Conservation (phyloP, 1,284 basidiomycete species). For the Malassezia globosa region DNA sequence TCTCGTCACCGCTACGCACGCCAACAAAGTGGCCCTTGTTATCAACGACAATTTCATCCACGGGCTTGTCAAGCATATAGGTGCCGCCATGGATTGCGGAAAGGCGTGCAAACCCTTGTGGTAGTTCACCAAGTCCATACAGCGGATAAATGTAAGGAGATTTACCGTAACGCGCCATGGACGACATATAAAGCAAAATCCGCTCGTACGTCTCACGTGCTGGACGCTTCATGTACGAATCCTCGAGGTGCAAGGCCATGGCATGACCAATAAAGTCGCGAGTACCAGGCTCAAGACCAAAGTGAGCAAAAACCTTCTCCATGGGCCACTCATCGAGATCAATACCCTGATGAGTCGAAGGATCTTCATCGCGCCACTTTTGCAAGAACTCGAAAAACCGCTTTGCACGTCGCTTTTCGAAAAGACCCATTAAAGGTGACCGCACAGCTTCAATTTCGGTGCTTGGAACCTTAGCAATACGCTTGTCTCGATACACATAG, state of each 20-base stretch:
- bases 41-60: slow-evolving; percentile 74
- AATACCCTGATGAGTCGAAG: slow-evolving; percentile 69
- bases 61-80: slow-evolving; percentile 97
- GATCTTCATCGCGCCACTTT: slow-evolving; percentile 85
- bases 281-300: slow-evolving; percentile 89
- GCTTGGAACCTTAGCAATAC: slow-evolving; percentile 92
- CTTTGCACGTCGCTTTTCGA: slow-evolving; percentile 95
- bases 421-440: slow-evolving; percentile 90
- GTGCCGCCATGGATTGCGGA: slow-evolving; percentile 98
- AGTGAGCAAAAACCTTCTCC: slow-evolving; percentile 71
- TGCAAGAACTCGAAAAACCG: slow-evolving; percentile 98
- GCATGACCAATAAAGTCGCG: slow-evolving; percentile 99
- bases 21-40: slow-evolving; percentile 80
- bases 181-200: slow-evolving; percentile 92
- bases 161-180: slow-evolving; percentile 98
- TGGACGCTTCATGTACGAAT: slow-evolving; percentile 84
- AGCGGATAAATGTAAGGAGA: slow-evolving; percentile 99
- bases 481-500: slow-evolving; percentile 92
- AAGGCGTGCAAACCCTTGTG: slow-evolving; percentile 87
- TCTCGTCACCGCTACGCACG: slow-evolving; percentile 79
- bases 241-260: slow-evolving; percentile 95
- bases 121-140: slow-evolving; percentile 96
- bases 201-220: slow-evolving; percentile 85
- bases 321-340: slow-evolving; percentile 41
- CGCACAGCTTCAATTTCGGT: slow-evolving; percentile 95